Percentiles rank a stretch among this genome's conserved stretches.
Evolutionary conservation across 495 filamentous ascomycete genomes (phyloP).

Genomic region (Trichoderma virens): DNA sequence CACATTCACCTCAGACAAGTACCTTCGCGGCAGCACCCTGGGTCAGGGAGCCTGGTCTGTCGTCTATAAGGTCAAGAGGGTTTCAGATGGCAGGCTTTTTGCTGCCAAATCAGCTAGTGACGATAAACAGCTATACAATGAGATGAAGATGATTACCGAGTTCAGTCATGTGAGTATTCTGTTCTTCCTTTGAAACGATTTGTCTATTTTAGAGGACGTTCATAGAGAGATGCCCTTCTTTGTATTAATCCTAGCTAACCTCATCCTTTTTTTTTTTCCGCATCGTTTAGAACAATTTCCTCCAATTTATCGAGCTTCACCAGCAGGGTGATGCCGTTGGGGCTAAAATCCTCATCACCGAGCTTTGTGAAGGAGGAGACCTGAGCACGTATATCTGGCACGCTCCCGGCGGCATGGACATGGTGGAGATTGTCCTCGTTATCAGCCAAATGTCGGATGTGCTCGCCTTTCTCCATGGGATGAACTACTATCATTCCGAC

Average conservation of each 20-base stretch:
- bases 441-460: background rate
- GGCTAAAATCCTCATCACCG: background rate
- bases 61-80: background rate
- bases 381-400: background rate
- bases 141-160: background rate
- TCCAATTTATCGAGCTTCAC: background rate
- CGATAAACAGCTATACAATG: background rate
- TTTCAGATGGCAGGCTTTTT: background rate
- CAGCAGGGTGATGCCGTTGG: background rate
- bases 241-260: too few species aligned
- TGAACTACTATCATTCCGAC: background rate
- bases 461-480: constrained; percentile 5
- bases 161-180: background rate
- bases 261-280: background rate
- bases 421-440: background rate
- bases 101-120: background rate
- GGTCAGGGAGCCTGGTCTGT: background rate
- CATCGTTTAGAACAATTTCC: background rate
- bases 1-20: background rate
- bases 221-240: too few species aligned
- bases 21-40: background rate
- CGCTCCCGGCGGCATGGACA: background rate
- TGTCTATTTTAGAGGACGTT: too few species aligned
- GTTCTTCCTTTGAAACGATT: background rate
- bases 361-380: background rate